Percentiles rank a stretch among this genome's conserved stretches.
Conservation (phyloP, 1,139 yeast genomes). For the Zhuliangozyma blackwelliae region DNA sequence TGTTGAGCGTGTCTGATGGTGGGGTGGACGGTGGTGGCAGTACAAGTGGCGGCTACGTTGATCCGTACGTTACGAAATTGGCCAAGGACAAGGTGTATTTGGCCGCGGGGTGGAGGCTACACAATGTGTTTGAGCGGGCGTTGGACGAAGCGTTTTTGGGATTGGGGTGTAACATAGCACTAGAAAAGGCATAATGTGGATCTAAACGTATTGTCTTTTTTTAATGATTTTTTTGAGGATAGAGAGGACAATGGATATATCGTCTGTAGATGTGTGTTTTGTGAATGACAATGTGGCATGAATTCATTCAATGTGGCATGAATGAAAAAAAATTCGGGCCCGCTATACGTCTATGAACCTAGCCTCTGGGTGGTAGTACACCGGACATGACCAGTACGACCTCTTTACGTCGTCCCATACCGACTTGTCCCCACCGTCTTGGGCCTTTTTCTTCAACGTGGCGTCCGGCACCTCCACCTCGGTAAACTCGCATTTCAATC, state of each 20-base stretch:
- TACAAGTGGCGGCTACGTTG: constrained; percentile 20
- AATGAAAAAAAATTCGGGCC: too few species aligned
- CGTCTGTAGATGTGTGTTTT: background rate
- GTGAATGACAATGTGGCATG: too few species aligned
- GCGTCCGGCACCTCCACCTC: constrained; percentile 39
- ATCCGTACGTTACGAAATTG: constrained; percentile 49
- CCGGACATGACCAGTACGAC: constrained; percentile 71
- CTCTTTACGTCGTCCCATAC: constrained; percentile 72
- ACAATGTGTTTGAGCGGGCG: constrained; percentile 68
- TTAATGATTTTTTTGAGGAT: background rate
- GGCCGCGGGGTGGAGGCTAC: constrained; percentile 83
- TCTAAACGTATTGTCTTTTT: too few species aligned
- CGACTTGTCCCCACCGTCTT: constrained; percentile 18
- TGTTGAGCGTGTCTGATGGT: constrained; percentile 17
- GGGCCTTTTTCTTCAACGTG: constrained; percentile 23
- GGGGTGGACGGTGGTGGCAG: too few species aligned
- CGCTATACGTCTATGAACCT: constrained; percentile 37
- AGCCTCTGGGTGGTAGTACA: constrained; percentile 61
- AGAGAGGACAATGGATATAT: background rate
- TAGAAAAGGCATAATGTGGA: constrained; percentile 48
- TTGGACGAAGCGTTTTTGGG: constrained; percentile 89
- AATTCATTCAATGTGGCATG: too few species aligned
- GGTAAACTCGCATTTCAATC: constrained; percentile 55
- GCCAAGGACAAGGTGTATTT: constrained; percentile 62
- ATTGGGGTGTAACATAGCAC: constrained; percentile 70